Percentiles rank a stretch among this genome's conserved stretches.
These are phyloP conservation scores for Erysimum cheiri DNA, from an alignment of 441 rosid species.

Conservation along the genomic window DNA sequence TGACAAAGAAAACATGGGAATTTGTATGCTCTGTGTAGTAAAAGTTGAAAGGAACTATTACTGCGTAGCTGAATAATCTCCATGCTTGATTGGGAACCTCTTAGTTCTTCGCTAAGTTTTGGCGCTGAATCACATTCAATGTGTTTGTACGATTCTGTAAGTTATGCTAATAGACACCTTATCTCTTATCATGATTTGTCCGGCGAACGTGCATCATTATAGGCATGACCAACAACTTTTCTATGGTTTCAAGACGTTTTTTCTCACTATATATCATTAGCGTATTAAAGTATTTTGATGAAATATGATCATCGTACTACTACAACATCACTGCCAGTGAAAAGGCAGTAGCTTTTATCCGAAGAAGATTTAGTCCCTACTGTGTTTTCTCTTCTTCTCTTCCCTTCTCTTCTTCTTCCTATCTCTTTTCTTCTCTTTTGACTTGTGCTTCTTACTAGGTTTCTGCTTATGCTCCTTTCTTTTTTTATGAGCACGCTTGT, in stretches of 20 bases:
- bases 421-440: conserved; percentile 57
- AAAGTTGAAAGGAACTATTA: background rate
- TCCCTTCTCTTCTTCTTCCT: conserved; percentile 56
- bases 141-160: too few species aligned
- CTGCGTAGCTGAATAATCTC: background rate
- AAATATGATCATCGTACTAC: conserved; percentile 7
- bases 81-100: background rate
- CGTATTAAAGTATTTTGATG: background rate
- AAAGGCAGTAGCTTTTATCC: conserved; percentile 1
- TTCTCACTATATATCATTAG: background rate
- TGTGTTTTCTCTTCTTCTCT: conserved; percentile 44
- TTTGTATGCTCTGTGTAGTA: background rate
- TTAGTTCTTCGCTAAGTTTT: background rate
- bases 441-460: conserved; percentile 55
- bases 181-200: too few species aligned
- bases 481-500: conserved; percentile 35
- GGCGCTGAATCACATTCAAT: background rate
- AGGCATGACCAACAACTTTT: background rate
- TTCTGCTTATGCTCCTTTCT: conserved; percentile 47
- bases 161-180: too few species aligned
- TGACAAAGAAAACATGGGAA: background rate
- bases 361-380: conserved; percentile 20
- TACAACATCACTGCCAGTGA: conserved; percentile 2
- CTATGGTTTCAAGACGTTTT: background rate
- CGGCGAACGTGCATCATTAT: too few species aligned